These are phyloP conservation scores for Termitomyces bulborhizus DNA, from an alignment of 768 basidiomycete genomes.

Conservation along the genomic window DNA sequence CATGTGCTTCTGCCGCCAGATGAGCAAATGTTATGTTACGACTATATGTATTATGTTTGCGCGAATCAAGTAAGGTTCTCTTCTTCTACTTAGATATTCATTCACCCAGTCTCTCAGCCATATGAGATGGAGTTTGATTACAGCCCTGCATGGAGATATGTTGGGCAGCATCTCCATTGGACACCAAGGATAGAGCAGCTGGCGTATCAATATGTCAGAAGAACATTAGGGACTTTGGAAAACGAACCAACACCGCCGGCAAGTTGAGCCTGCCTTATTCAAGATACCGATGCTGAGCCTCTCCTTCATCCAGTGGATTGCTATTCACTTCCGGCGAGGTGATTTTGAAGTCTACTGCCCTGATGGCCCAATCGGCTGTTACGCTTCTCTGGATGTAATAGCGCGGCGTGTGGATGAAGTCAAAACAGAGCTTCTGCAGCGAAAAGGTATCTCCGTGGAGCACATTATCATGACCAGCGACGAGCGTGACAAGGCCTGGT, in stretches of 20 bases:
- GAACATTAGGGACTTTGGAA: slow-evolving; percentile 32
- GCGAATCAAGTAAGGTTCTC: slow-evolving; percentile 34
- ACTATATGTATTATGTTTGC: slow-evolving; percentile 45
- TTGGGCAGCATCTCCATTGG: slow-evolving; percentile 49
- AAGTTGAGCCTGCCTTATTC: slow-evolving; percentile 15
- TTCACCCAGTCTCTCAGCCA: slow-evolving; percentile 26
- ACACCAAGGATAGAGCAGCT: slow-evolving; percentile 31
- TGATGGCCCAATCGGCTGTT: slow-evolving; percentile 39
- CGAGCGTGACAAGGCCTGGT: slow-evolving; percentile 51
- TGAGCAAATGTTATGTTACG: slow-evolving; percentile 45
- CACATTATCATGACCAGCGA: slow-evolving; percentile 64
- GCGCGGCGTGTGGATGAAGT: slow-evolving; percentile 52
- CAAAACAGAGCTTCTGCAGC: slow-evolving; percentile 37
- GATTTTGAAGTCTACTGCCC: slow-evolving; percentile 48
- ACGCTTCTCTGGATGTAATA: slow-evolving; percentile 47
- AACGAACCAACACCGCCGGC: slow-evolving; percentile 41
- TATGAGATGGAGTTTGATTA: slow-evolving; percentile 52
- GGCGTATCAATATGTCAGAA: slow-evolving; percentile 39
- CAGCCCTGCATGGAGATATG: slow-evolving; percentile 53
- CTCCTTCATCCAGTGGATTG: slow-evolving; percentile 39
- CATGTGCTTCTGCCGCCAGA: slow-evolving; percentile 43
- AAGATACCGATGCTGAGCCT: neutral
- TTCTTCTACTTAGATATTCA: neutral
- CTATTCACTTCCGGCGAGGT: slow-evolving; percentile 49
- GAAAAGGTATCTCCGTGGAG: slow-evolving; percentile 38